Conservation (phyloP, 441 rosid genomes). For the Theobroma grandiflorum region DNA sequence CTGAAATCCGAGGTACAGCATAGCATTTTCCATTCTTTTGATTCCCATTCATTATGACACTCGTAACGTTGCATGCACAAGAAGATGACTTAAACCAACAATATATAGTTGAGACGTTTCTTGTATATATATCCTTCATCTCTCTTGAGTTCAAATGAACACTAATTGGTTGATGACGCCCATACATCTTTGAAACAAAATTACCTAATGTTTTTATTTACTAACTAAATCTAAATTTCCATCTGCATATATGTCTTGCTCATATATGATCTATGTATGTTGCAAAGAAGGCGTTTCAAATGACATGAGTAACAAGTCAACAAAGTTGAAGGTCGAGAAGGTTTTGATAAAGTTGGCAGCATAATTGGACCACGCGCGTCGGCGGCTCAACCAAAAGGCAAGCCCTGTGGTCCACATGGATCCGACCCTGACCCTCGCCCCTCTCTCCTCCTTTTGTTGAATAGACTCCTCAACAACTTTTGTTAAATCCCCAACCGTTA, state of each 20-base stretch:
- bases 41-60: background rate
- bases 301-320: background rate
- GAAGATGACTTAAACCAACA: background rate
- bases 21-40: background rate
- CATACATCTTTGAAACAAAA: too few species aligned
- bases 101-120: too few species aligned
- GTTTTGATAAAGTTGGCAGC: background rate
- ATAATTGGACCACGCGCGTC: background rate
- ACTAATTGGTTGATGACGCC: too few species aligned
- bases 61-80: background rate
- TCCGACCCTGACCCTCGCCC: background rate
- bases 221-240: too few species aligned
- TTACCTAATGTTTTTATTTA: too few species aligned
- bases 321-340: background rate
- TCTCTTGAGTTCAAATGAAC: too few species aligned
- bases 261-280: too few species aligned
- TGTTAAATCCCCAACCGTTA: constrained; percentile 24
- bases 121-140: too few species aligned
- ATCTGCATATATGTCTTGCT: too few species aligned
- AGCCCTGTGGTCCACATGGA: background rate
- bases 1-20: background rate
- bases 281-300: background rate
- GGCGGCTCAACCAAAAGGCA: constrained; percentile 9
- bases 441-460: background rate
- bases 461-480: constrained; percentile 23